phyloP scores from a whole-genome alignment of 148 eudicot species.

The Bassia scoparia region DNA sequence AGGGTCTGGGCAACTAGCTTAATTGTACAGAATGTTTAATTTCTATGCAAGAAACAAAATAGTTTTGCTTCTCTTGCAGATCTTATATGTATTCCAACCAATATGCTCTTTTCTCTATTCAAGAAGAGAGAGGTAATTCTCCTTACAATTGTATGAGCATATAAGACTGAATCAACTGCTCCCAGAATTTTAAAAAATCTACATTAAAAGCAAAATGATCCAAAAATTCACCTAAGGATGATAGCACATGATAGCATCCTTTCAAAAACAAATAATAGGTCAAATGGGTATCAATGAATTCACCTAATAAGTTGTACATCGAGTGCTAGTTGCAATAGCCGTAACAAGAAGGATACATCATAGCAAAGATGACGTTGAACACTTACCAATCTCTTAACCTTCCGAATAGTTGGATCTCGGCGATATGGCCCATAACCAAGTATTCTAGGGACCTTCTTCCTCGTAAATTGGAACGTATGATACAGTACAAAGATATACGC shows the following conservation, averaged over 20 bases:
- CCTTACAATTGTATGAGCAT: slow-evolving; percentile 4
- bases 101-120: neutral
- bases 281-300: neutral
- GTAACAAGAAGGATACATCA: neutral
- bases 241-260: neutral
- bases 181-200: neutral
- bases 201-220: too few species aligned
- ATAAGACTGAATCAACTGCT: neutral
- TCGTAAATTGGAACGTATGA: slow-evolving; percentile 48
- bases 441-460: slow-evolving; percentile 50
- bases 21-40: neutral
- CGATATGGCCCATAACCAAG: slow-evolving; percentile 68
- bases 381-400: slow-evolving; percentile 63
- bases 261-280: neutral
- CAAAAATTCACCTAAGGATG: too few species aligned
- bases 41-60: neutral
- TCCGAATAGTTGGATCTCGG: slow-evolving; percentile 60
- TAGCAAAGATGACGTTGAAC: slow-evolving; percentile 12
- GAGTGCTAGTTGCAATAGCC: neutral
- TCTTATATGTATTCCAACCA: neutral
- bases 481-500: slow-evolving; percentile 61
- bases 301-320: neutral
- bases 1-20: neutral
- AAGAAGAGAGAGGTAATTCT: slow-evolving; percentile 5
- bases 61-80: neutral